Evolutionary conservation across 768 basidiomycete species (phyloP), one percentile per base, ranked within the genome.

Genomic region (Tulasnella sp.): DNA sequence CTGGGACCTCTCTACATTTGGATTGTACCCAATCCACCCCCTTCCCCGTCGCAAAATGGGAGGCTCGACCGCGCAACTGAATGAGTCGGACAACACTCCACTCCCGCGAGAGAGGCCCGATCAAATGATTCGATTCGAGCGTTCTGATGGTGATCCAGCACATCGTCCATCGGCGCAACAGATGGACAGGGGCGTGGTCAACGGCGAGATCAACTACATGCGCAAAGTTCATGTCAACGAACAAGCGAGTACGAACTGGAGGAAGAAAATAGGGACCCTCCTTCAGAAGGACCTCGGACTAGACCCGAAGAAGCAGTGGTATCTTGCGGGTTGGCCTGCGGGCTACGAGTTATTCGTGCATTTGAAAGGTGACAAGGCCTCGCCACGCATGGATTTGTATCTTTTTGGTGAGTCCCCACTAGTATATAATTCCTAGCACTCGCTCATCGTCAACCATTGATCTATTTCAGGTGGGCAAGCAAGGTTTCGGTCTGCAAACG

Each of bases 301-400:
- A 43, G 46, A 49, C 37, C 29, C 21, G 17, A 35, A 27, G 29
- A 57, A 57, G 31, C 31, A 27, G 25, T 57, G 46, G 42, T 57
- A 57, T 34, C 41, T 57, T 17, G 41, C 55, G 5, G 55, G 42
- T 32, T 57, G 55, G 55, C 88, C 88, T 0, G 67, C 69, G 15
- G 77, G 77, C 15, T 91, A 92, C 69, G 71, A 73, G 21, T 72
- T 90, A 69, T 88, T 71, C 63, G 81, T 85, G 65, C 88, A 91
- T 61, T 73, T 83, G 59, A 87, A 87, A 65, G 84, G 87, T 0
- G 70, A 72, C 6, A 69, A 65, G 35, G 63, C 56, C 9, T 68
- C 68, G 36, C 78, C 83, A 19, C 73, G 89, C 58, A 81, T 83
- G 59, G 89, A 92, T 66, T 69, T 82, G 14, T 92, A 92, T 70